Evolutionary conservation across 345 rosid genomes (phyloP), one percentile per base, ranked within the genome.

Genomic region (Salix purpurea): DNA sequence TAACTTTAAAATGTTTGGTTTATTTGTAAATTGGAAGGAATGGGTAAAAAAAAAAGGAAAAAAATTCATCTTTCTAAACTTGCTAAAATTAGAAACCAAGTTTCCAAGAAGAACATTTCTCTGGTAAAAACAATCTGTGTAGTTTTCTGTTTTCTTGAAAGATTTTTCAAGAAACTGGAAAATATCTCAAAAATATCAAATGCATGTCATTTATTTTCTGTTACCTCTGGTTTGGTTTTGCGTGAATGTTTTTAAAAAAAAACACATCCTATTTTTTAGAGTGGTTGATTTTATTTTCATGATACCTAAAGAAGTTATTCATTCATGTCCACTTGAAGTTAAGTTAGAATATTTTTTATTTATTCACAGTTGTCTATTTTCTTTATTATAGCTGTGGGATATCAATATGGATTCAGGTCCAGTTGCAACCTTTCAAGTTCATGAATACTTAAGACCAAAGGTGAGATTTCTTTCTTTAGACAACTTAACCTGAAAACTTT

Each of bases 401-500:
- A 85, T 91, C 80, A 89, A 86, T 85, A 96, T 93, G 98, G 99
- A 96, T 86, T 87, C 96, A 2, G 96, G 99, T 82, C 99, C 99
- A 23, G 91, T 91, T 69, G 74, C 93, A 80, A 85, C 96, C 48
- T 91, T 91, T 85, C 92, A 90, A 84, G 93, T 91, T 82, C 96
- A 91, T 72, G 96, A 91, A 76, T 74, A 91, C 77, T 81, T 91
- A 76, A 88, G 93, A 87, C 92, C 89, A 67, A 91, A 87, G 97
- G 97, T 93, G 74, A 73, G 81, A 50, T 77, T 84, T 40, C 44
- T 73, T 13, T 71, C 78, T 62, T 60, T 21, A 23, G 64, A 61
- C 42, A 34, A 30, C 39, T 46, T 4, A 32, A 54, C 58, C 11
- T 24, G 6, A 28, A 54, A 8, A 1, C 32, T 70, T 32, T 56